Base-by-base conservation (phyloP, 2,329 filamentous ascomycete species). In the Aureobasidium lini region DNA sequence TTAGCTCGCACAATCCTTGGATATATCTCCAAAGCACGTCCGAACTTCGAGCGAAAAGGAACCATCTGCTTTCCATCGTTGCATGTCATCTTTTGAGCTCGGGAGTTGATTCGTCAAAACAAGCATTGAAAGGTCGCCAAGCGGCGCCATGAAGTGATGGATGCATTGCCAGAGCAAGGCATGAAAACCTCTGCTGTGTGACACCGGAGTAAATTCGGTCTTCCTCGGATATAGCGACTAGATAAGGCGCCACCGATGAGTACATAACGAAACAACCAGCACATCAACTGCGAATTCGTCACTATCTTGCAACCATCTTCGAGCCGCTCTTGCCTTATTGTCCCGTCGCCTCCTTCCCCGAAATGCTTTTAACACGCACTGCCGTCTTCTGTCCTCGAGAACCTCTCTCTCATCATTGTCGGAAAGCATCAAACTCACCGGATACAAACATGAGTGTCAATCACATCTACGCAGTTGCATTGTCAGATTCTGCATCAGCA, bases 161-260 rank as follows among this genome's bases (percentile, higher is more conserved):
- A 16, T 31, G 28, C 44, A 32, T 32, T 4, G 13, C 7, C 2
- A 9, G 32, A 47, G 4, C 44, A 47, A 34, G 44, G 44, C 44
- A 47, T 34, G 29, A 47, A 6, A 47, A 32, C 28, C 15, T 47
- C 15, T 32, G 44, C 29, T 16, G 44, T 47, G 28, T 31, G n/a
- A 37, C 47, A 37, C 5, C 32, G 47, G 47, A 23, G 16, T 1
- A 15, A 37, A 4, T n/a, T 23, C 47, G 47, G 47, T n/a, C 15
- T 28, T n/a, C 5, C 47, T 50, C 47, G 47, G 47, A n/a, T 8
- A n/a, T 37, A 11, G 31, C 34, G 47, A 50, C 47, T 50, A 32
- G 47, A 50, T 50, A 50, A 50, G 47, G 47, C 47, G 47, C 47
- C 47, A 37, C 47, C 15, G 32, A 50, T 50, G 47, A 50, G 13